These are phyloP conservation scores for Emergomyces africanus DNA, from an alignment of 2,329 filamentous ascomycete species.

Conservation along the genomic window DNA sequence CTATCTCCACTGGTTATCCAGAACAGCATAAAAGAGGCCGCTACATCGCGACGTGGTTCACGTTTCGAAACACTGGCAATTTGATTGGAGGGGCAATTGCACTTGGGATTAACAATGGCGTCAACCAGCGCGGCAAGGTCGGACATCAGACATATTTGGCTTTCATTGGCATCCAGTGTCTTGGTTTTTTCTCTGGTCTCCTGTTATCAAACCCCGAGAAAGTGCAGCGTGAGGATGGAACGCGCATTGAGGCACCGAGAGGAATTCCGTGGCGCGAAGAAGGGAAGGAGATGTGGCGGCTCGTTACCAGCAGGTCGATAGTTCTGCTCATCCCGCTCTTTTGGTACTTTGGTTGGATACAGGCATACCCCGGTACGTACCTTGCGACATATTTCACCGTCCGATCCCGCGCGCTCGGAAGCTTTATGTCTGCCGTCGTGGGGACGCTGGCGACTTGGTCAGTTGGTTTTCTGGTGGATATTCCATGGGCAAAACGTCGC, in stretches of 20 bases:
- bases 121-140: conserved; percentile 16
- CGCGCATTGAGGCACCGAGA: conserved; percentile 19
- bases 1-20: conserved; percentile 59
- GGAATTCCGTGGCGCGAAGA: conserved; percentile 21
- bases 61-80: conserved; percentile 29
- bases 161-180: conserved; percentile 37
- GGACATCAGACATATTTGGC: conserved; percentile 28
- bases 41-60: conserved; percentile 37
- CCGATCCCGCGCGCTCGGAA: conserved; percentile 26
- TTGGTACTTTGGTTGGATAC: conserved; percentile 17
- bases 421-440: conserved; percentile 28
- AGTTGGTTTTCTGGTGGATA: conserved; percentile 24
- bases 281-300: conserved; percentile 24
- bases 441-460: conserved; percentile 30
- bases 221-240: conserved; percentile 33
- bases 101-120: conserved; percentile 34
- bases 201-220: conserved; percentile 35
- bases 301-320: conserved; percentile 22
- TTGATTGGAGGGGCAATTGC: conserved; percentile 41
- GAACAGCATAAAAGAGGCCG: conserved; percentile 55
- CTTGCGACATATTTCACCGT: conserved; percentile 33
- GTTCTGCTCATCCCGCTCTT: conserved; percentile 27
- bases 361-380: conserved; percentile 32
- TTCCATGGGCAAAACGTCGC: conserved; percentile 27
- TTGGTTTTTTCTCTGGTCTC: conserved; percentile 32